phyloP scores from a whole-genome alignment of 2,329 filamentous ascomycete species.

The Eutypa lata region DNA sequence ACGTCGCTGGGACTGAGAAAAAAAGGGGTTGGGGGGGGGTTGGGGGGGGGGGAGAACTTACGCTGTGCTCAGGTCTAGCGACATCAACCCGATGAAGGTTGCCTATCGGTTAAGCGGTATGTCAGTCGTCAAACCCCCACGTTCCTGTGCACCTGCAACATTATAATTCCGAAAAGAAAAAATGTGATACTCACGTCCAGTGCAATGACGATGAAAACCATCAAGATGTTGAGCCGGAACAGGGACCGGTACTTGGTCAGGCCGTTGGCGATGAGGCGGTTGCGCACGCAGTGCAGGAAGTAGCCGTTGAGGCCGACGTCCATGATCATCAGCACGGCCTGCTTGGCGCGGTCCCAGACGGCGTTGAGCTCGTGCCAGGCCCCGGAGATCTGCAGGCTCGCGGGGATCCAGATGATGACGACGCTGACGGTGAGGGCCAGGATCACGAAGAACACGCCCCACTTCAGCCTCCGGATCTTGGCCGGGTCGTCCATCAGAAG shows the following conservation, averaged over 20 bases:
- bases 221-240: conserved; percentile 42
- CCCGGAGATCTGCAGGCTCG: conserved; percentile 38
- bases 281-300: conserved; percentile 42
- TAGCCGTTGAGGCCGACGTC: conserved; percentile 44
- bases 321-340: conserved; percentile 42
- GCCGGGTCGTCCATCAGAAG: conserved; percentile 39
- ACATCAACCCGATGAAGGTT: conserved; percentile 41
- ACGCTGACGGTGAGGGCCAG: conserved; percentile 46
- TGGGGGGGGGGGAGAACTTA: conserved; percentile 15
- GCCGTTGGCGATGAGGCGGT: conserved; percentile 42
- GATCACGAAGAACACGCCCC: conserved; percentile 36
- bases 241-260: conserved; percentile 43
- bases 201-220: conserved; percentile 42
- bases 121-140: too few species aligned
- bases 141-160: too few species aligned
- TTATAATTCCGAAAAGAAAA: too few species aligned
- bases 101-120: conserved; percentile 9
- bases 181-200: conserved; percentile 35
- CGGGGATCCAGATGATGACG: conserved; percentile 49
- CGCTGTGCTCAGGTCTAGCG: conserved; percentile 41
- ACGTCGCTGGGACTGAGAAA: too few species aligned
- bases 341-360: conserved; percentile 49
- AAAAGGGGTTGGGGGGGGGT: too few species aligned
- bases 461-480: conserved; percentile 36
- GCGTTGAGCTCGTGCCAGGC: conserved; percentile 39